Percentiles rank a stretch among this genome's conserved stretches.
Conservation (phyloP, 2,329 filamentous ascomycete species). For the Thielaviopsis musarum region DNA sequence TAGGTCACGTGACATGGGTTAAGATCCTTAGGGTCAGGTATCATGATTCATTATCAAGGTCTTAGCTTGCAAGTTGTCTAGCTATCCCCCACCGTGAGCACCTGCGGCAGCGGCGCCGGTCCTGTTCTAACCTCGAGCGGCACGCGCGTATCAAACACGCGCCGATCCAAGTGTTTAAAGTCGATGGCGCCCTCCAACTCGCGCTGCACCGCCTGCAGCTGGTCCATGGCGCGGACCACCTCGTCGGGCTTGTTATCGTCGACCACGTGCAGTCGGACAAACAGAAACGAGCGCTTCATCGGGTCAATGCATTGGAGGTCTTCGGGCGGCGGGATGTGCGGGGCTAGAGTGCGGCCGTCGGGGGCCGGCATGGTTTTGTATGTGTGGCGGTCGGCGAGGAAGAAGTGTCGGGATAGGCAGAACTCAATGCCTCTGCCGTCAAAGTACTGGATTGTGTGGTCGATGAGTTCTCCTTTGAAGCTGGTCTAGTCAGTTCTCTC, state of each 20-base stretch:
- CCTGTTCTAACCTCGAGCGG: slow-evolving; percentile 22
- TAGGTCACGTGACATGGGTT: too few species aligned
- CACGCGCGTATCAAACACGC: slow-evolving; percentile 35
- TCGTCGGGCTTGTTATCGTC: slow-evolving; percentile 42
- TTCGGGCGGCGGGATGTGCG: slow-evolving; percentile 29
- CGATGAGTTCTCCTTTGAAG: slow-evolving; percentile 35
- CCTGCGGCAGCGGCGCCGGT: slow-evolving; percentile 19
- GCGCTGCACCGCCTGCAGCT: slow-evolving; percentile 27
- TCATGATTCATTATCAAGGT: too few species aligned
- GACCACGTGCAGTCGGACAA: slow-evolving; percentile 34
- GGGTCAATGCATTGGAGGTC: slow-evolving; percentile 31
- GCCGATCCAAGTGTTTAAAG: slow-evolving; percentile 34
- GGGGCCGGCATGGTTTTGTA: slow-evolving; percentile 17
- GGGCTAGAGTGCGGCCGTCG: slow-evolving; percentile 13
- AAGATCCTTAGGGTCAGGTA: too few species aligned
- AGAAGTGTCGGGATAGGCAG: slow-evolving; percentile 31
- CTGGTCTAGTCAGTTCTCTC: slow-evolving; percentile 18
- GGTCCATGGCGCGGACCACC: slow-evolving; percentile 36
- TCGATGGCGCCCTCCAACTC: slow-evolving; percentile 36
- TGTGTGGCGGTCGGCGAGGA: slow-evolving; percentile 20
- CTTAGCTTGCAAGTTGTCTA: neutral
- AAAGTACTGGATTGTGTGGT: slow-evolving; percentile 37
- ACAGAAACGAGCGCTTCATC: slow-evolving; percentile 36
- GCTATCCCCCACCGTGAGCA: slow-evolving; percentile 13
- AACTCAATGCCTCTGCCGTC: slow-evolving; percentile 33